A percentile compares a stretch with the other conserved stretches of the same genome.
Evolutionary conservation across 352 stramenopile species (phyloP).

Genomic region (Nothophytophthora sp.): DNA sequence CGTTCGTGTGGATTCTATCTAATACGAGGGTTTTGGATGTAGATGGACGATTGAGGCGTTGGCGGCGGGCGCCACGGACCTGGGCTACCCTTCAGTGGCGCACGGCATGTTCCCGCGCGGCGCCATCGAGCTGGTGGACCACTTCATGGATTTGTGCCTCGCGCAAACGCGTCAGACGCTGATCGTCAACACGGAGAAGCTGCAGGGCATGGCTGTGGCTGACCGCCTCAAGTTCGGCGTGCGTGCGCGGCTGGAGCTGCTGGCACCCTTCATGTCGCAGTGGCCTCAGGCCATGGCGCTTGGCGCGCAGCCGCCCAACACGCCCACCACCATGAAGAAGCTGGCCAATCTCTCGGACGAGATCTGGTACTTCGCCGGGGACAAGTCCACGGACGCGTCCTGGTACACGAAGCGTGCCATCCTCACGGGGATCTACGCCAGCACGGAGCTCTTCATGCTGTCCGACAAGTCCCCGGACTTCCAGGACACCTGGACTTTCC

Average conservation of each 20-base stretch:
- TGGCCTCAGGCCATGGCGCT: conserved; percentile 85
- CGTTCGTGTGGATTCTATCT: too few relatives aligned
- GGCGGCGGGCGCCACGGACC: conserved; percentile 63
- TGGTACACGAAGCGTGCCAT: conserved; percentile 89
- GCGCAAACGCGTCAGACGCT: conserved; percentile 56
- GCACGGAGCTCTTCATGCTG: conserved; percentile 87
- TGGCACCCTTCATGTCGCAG: conserved; percentile 53
- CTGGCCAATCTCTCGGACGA: conserved; percentile 75
- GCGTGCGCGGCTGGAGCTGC: conserved; percentile 63
- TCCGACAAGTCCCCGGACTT: conserved; percentile 73
- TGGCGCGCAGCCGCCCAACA: conserved; percentile 76
- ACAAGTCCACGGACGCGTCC: conserved; percentile 80
- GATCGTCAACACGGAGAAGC: conserved; percentile 53
- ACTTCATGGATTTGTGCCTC: conserved; percentile 83
- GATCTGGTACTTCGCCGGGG: conserved; percentile 88
- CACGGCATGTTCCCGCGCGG: conserved; percentile 84
- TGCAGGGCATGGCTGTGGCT: conserved; percentile 70
- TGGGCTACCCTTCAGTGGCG: conserved; percentile 75
- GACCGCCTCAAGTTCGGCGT: conserved; percentile 85
- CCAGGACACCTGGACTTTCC: conserved; percentile 81
- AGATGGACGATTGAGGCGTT: conserved; percentile 83
- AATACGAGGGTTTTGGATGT: too few relatives aligned
- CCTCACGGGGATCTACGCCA: conserved; percentile 78
- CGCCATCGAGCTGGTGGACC: conserved; percentile 80
- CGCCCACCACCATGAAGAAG: conserved; percentile 67